Evolutionary conservation across 441 rosid species (phyloP).

Genomic region (Aquilaria agallochum): DNA sequence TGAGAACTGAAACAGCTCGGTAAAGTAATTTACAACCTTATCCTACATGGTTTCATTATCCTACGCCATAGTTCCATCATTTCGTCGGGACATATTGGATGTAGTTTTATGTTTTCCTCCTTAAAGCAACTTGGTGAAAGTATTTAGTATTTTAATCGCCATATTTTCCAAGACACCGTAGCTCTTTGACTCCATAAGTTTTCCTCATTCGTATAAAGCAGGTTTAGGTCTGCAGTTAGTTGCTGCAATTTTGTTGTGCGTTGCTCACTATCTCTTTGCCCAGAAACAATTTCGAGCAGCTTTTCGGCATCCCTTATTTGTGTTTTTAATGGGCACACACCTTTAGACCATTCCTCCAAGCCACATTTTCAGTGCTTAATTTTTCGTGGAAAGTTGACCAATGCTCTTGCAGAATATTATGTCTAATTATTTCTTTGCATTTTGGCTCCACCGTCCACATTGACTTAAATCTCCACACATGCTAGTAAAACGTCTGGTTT

Average conservation of each 20-base stretch:
- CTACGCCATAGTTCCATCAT: neutral
- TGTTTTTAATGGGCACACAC: neutral
- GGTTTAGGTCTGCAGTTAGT: neutral
- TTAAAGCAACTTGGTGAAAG: neutral
- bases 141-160: neutral
- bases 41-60: neutral
- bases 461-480: no score
- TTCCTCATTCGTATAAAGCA: neutral
- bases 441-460: no score
- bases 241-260: neutral
- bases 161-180: neutral
- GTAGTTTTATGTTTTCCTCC: neutral
- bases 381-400: no score
- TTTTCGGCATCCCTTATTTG: neutral
- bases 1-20: neutral
- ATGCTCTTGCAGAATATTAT: no score
- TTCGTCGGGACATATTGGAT: neutral
- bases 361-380: neutral
- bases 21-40: neutral
- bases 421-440: no score
- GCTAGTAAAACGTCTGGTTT: no score
- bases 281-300: neutral
- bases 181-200: neutral
- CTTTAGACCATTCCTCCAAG: neutral
- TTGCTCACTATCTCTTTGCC: neutral